Conservation (phyloP, 2,329 filamentous ascomycete genomes). For the Alternaria ethzedia region DNA sequence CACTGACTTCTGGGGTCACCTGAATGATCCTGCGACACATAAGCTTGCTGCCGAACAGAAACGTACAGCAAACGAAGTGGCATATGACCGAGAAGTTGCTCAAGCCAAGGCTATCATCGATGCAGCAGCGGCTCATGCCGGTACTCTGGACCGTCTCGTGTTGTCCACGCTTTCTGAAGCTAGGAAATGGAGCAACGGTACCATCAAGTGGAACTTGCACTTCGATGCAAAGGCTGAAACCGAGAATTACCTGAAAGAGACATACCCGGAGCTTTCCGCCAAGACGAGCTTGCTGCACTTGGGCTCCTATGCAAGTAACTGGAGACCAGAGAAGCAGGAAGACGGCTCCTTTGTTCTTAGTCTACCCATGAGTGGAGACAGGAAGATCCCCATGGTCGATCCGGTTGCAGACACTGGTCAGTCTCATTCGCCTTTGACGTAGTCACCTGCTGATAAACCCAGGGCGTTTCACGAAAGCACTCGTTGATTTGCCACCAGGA, state of each 20-base stretch:
- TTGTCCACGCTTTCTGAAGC: slow-evolving; percentile 52
- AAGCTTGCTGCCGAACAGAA: slow-evolving; percentile 31
- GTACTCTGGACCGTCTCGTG: slow-evolving; percentile 51
- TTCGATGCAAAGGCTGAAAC: slow-evolving; percentile 52
- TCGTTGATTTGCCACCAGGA: slow-evolving; percentile 29
- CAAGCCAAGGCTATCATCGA: slow-evolving; percentile 52
- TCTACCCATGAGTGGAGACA: slow-evolving; percentile 26
- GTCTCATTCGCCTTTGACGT: background rate
- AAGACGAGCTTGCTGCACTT: slow-evolving; percentile 39
- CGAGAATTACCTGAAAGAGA: slow-evolving; percentile 47
- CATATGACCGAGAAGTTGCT: slow-evolving; percentile 43
- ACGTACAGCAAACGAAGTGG: slow-evolving; percentile 36
- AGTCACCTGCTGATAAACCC: background rate
- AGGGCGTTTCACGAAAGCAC: slow-evolving; percentile 31
- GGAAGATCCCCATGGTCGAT: slow-evolving; percentile 25
- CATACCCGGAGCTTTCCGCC: slow-evolving; percentile 31
- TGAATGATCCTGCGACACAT: slow-evolving; percentile 3
- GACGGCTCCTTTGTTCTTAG: slow-evolving; percentile 28
- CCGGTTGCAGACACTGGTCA: slow-evolving; percentile 26
- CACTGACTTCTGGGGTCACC: slow-evolving; percentile 49
- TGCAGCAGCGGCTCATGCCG: slow-evolving; percentile 45
- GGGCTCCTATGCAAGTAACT: slow-evolving; percentile 33
- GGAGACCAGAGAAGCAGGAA: slow-evolving; percentile 28
- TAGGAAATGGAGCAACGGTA: slow-evolving; percentile 40
- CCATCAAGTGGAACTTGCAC: slow-evolving; percentile 45